Percentiles rank a stretch among this genome's conserved stretches.
Conservation (phyloP, 768 basidiomycete genomes). For the Rhodotorula toruloides region DNA sequence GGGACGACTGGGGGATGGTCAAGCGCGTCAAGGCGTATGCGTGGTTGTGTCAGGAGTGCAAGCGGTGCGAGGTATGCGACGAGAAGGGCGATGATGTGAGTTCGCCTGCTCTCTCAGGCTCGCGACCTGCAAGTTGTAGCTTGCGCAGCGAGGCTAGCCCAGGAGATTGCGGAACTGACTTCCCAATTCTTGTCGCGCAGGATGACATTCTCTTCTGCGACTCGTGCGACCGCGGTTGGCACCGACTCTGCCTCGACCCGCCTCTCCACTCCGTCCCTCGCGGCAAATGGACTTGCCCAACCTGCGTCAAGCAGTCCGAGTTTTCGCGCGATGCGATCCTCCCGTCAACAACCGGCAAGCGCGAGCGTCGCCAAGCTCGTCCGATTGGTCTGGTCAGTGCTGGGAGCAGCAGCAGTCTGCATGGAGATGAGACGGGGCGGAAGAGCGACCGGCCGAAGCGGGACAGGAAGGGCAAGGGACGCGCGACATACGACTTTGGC, state of each 20-base stretch:
- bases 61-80: slow-evolving; percentile 79
- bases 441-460: background rate
- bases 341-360: background rate
- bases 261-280: slow-evolving; percentile 65
- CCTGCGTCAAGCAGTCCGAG: slow-evolving; percentile 36
- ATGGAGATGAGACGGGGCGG: background rate
- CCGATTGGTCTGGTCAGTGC: slow-evolving; percentile 10
- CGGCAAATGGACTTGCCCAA: slow-evolving; percentile 49
- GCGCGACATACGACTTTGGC: slow-evolving; percentile 37
- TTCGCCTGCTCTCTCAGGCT: slow-evolving; percentile 21
- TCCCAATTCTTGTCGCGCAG: slow-evolving; percentile 48
- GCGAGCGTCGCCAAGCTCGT: slow-evolving; percentile 11
- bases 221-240: slow-evolving; percentile 90
- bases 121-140: too few relatives aligned
- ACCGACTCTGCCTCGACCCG: slow-evolving; percentile 71
- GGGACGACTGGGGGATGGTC: slow-evolving; percentile 54
- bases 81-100: slow-evolving; percentile 84
- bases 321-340: background rate
- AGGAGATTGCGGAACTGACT: background rate
- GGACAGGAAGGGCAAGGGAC: slow-evolving; percentile 19
- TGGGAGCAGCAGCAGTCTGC: slow-evolving; percentile 30
- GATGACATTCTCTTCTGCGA: slow-evolving; percentile 83
- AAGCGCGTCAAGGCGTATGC: slow-evolving; percentile 61
- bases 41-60: slow-evolving; percentile 89
- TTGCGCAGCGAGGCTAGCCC: too few relatives aligned